Conservation (phyloP, 257 asterid genomes). For the Solanum bulbocastanum region DNA sequence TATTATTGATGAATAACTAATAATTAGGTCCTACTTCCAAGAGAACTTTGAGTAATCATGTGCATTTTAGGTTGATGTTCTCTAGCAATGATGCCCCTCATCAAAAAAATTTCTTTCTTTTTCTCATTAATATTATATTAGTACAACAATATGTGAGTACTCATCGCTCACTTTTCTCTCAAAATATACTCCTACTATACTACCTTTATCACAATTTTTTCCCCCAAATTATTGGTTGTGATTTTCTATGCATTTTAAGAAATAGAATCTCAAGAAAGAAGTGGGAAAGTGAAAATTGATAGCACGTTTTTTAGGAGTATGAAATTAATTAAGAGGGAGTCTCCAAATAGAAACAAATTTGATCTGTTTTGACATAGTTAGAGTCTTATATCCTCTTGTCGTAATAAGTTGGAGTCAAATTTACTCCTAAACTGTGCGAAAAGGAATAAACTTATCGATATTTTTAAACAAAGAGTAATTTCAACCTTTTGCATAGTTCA, state of each 20-base stretch:
- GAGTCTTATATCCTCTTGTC: not conserved
- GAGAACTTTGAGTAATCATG: not conserved
- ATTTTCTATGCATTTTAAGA: not conserved
- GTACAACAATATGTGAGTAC: not conserved
- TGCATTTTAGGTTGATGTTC: constrained; percentile 4
- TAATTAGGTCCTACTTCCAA: not conserved
- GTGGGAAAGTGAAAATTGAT: too few relatives aligned
- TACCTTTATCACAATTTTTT: not conserved
- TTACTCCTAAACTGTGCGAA: too few relatives aligned
- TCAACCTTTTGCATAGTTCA: too few relatives aligned
- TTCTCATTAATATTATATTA: not conserved
- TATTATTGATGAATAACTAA: not conserved
- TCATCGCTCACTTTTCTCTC: not conserved
- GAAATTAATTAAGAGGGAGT: not conserved
- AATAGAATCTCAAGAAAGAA: not conserved
- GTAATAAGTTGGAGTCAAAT: too few relatives aligned
- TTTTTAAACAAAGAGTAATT: too few relatives aligned
- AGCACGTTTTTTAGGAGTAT: not conserved
- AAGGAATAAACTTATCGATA: too few relatives aligned
- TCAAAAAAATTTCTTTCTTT: not conserved
- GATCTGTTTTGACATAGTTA: not conserved
- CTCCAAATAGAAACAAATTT: not conserved
- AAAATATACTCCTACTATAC: not conserved
- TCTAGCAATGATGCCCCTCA: constrained; percentile 1
- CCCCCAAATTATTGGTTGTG: not conserved